Base-by-base conservation (phyloP, 139 green algal genomes). In the Edaphochlamys debaryana region DNA sequence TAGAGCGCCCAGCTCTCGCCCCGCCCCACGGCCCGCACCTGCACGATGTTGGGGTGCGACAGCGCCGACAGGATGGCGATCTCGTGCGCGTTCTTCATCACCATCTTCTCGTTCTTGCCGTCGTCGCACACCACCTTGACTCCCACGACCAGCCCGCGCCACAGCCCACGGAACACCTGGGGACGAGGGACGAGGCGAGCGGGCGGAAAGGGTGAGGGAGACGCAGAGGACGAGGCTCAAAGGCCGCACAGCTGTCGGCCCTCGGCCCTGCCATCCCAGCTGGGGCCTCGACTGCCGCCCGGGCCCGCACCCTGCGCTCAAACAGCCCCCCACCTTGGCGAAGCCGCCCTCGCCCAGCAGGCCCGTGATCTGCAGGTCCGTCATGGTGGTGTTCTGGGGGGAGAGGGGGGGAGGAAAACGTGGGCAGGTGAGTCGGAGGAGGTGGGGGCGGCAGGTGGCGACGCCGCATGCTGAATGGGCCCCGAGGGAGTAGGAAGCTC, bases 31-130 rank as follows among this genome's bases (percentile, higher is more conserved):
- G 29, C n/a, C 7, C 82, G 11, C 71, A 79, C 82, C 82, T 87
- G 88, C 41, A 88, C 68, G 67, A 93, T 89, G 77, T 93, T 90
- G 64, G 90, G 90, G 80, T 93, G 90, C 41, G 78, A 89, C 17
- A 90, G 84, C 29, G 86, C 80, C 25, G 73, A 77, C 37, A 93
- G 80, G 64, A 93, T 93, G 23, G 90, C 90, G 48, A 93, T 93
- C 86, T 93, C 90, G 56, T 93, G 87, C 38, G 87, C 87, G 62
- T 93, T 93, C 79, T 92, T 92, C 83, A 93, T 92, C 45, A 91
- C 90, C 48, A 85, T 89, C 64, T 90, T 89, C 54, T 93, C 90
- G 42, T 92, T 92, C 79, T 87, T 84, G 67, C 87, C 85, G 70
- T 89, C 90, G 36, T 89, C 87, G 29, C 79, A 85, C 67, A 91